Evolutionary conservation across 805 yeast species (phyloP).

Genomic region (Metschnikowia shivogae): DNA sequence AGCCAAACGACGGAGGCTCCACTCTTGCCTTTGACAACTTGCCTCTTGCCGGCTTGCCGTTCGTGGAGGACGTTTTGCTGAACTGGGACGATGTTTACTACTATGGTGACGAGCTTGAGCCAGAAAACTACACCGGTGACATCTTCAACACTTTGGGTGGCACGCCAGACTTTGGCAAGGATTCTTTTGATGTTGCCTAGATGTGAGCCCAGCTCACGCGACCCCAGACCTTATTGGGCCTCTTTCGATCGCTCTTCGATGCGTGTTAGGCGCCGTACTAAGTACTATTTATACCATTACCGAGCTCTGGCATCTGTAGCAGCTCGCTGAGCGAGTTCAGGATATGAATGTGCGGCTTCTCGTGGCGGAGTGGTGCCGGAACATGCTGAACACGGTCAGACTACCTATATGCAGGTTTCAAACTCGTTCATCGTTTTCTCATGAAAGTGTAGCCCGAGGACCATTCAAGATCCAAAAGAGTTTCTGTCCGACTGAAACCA

Average conservation of each 20-base stretch:
- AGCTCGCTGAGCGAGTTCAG: too few species aligned
- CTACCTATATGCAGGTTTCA: too few species aligned
- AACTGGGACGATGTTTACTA: conserved; percentile 44
- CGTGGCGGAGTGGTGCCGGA: too few species aligned
- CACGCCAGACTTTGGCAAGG: conserved; percentile 36
- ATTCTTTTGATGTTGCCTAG: conserved; percentile 23
- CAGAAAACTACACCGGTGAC: conserved; percentile 60
- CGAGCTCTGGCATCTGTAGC: too few species aligned
- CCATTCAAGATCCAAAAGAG: conserved; percentile 44
- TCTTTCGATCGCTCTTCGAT: background rate
- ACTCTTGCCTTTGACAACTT: conserved; percentile 48
- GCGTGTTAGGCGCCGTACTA: background rate
- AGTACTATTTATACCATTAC: background rate
- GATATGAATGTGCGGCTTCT: too few species aligned
- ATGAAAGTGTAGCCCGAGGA: conserved; percentile 49
- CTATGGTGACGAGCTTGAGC: conserved; percentile 30
- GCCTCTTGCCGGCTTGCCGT: conserved; percentile 50
- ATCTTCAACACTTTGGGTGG: conserved; percentile 52
- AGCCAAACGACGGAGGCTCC: conserved; percentile 49
- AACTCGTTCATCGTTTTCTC: conserved; percentile 18
- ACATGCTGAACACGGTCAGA: too few species aligned
- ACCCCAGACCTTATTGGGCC: background rate
- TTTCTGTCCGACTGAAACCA: conserved; percentile 42
- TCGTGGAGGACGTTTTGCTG: conserved; percentile 47
- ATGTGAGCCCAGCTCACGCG: background rate